Percentiles rank a stretch among this genome's conserved stretches.
These are phyloP conservation scores for Suhomyces panamericanus DNA, from an alignment of 1,139 yeast species.

Conservation along the genomic window DNA sequence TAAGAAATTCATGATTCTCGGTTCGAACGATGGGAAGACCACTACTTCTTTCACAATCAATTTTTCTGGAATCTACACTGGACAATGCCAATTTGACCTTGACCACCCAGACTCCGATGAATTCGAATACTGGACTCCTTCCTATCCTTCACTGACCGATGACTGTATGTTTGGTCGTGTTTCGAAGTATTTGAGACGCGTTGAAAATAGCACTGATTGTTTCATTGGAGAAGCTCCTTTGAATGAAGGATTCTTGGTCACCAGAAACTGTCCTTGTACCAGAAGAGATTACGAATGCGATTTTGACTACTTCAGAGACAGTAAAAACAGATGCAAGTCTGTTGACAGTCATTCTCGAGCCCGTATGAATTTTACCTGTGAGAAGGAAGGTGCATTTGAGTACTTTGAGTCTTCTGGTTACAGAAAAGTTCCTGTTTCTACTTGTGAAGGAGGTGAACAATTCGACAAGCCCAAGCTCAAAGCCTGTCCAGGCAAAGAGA, in stretches of 20 bases:
- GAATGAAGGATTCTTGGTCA: slow-evolving; percentile 56
- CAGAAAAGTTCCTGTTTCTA: slow-evolving; percentile 69
- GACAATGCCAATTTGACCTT: slow-evolving; percentile 72
- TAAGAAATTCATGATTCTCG: background rate
- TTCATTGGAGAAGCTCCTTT: slow-evolving; percentile 79
- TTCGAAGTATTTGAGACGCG: slow-evolving; percentile 72
- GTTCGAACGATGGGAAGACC: background rate
- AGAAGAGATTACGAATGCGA: slow-evolving; percentile 94
- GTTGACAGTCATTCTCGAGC: slow-evolving; percentile 69
- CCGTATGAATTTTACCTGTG: slow-evolving; percentile 60
- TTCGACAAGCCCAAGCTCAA: slow-evolving; percentile 67
- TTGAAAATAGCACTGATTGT: slow-evolving; percentile 61
- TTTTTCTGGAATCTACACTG: slow-evolving; percentile 59
- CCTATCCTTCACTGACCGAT: slow-evolving; percentile 59
- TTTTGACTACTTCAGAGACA: slow-evolving; percentile 68
- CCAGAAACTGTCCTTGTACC: slow-evolving; percentile 77
- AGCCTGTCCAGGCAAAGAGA: slow-evolving; percentile 86
- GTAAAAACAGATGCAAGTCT: slow-evolving; percentile 84
- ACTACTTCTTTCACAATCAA: slow-evolving; percentile 58
- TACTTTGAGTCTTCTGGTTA: slow-evolving; percentile 82
- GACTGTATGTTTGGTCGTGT: slow-evolving; percentile 90
- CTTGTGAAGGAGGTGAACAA: slow-evolving; percentile 70
- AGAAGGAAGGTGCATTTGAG: slow-evolving; percentile 55
- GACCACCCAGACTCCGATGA: slow-evolving; percentile 64
- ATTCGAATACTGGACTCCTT: slow-evolving; percentile 81